phyloP scores from a whole-genome alignment of 805 yeast species.

The Starmerella cellae region DNA sequence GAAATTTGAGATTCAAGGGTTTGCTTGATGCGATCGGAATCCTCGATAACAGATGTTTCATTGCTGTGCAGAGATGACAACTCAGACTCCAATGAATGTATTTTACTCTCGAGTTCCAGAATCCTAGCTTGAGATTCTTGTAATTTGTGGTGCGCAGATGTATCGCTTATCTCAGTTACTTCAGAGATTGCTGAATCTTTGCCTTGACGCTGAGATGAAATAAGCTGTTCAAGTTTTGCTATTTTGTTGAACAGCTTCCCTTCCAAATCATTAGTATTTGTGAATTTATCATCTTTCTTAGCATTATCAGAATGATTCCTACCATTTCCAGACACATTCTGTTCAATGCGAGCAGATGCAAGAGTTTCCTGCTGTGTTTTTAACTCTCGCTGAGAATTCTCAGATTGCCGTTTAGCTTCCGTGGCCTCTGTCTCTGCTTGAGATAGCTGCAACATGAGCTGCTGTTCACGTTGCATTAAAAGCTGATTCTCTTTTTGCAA shows the following conservation, averaged over 20 bases:
- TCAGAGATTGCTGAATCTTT: background rate
- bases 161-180: background rate
- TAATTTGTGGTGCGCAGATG: background rate
- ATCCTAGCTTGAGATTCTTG: background rate
- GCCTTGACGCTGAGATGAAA: background rate
- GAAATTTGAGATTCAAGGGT: background rate
- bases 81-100: background rate
- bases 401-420: background rate
- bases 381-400: constrained; percentile 1
- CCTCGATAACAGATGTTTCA: background rate
- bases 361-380: background rate
- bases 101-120: background rate
- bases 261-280: background rate
- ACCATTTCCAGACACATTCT: background rate
- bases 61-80: background rate
- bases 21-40: background rate
- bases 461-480: constrained; percentile 4
- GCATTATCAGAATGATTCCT: background rate
- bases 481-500: background rate
- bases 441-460: constrained; percentile 5
- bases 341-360: constrained; percentile 2
- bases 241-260: background rate
- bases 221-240: background rate
- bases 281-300: background rate
- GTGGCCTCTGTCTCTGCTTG: constrained; percentile 16